Base-by-base conservation (phyloP, 2,329 filamentous ascomycete genomes). In the Aciculosporium take region DNA sequence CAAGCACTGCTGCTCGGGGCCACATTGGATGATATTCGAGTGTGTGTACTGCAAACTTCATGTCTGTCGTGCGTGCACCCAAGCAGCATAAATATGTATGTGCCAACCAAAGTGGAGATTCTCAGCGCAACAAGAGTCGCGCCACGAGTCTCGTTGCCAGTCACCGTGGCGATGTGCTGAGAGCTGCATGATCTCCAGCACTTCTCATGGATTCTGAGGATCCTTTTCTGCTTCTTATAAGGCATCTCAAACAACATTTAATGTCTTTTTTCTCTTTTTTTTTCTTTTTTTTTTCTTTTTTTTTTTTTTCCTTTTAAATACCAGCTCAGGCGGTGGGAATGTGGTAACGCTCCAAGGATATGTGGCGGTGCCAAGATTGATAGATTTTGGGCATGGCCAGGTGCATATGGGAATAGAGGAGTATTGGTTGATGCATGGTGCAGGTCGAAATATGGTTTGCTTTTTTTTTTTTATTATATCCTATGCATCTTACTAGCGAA, bases 41-140 rank as follows among this genome's bases (percentile, higher is more conserved):
- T 83, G 79, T 62, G 66, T 69, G 46, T 79, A 79, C 56, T 83
- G 79, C 70, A 76, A 77, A 56, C 61, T 79, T 39, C 76, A 81
- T 59, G 68, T 72, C 24, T 82, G 78, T 57, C 66, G 74, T 40
- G 60, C 66, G 21, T 81, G 78, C 55, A 67, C 68, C 36, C 64
- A 72, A 40, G 48, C 53, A 37, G 51, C 49, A 37, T 60, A 44
- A 29, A 32, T 32, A 10, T 7, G 17, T 32, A 10, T 7, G 17
- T 28, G 15, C 25, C 25, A 33, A 40, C n/a, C 8, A 8, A 7
- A 13, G 6, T 27, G 18, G 15, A 13, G 37, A 30, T 12, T 4
- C 27, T 20, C 27, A 17, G 5, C 9, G n/a, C 5, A 20, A 4
- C 18, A 8, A 23, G 12, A n/a, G 23, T 21, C 12, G 27, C 27